Evolutionary conservation across 1,284 basidiomycete species (phyloP).

Genomic region (Rhodotorula glutinis): DNA sequence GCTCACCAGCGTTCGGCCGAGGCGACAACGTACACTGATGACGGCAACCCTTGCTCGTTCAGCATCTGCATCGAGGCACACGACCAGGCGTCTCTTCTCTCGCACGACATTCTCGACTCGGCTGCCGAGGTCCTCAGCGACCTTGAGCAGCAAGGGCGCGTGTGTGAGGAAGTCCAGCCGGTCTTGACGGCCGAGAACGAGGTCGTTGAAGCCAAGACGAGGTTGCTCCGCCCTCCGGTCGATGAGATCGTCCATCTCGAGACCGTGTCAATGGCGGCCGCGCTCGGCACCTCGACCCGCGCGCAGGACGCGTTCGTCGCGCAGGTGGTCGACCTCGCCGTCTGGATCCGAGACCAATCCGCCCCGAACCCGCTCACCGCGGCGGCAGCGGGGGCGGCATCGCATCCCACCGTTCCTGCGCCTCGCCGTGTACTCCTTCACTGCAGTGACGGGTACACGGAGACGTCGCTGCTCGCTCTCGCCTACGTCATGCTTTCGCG

Average conservation of each 20-base stretch:
- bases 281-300: slow-evolving; percentile 14
- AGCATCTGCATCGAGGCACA: slow-evolving; percentile 83
- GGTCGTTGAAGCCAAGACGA: slow-evolving; percentile 16
- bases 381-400: background rate
- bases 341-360: slow-evolving; percentile 48
- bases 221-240: slow-evolving; percentile 33
- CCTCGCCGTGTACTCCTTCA: slow-evolving; percentile 44
- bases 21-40: slow-evolving; percentile 52
- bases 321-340: slow-evolving; percentile 44
- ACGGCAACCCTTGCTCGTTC: slow-evolving; percentile 66
- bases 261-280: slow-evolving; percentile 34
- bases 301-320: slow-evolving; percentile 27
- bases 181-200: slow-evolving; percentile 14
- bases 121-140: slow-evolving; percentile 21
- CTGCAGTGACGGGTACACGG: slow-evolving; percentile 59
- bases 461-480: slow-evolving; percentile 82
- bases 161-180: slow-evolving; percentile 35
- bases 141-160: slow-evolving; percentile 46
- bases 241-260: slow-evolving; percentile 47
- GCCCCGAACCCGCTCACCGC: slow-evolving; percentile 9
- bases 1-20: slow-evolving; percentile 43
- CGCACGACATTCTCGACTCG: slow-evolving; percentile 56
- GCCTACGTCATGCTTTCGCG: slow-evolving; percentile 80
- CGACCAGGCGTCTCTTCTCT: slow-evolving; percentile 65
- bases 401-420: background rate